Base-by-base conservation (phyloP, 2,329 filamentous ascomycete species). In the Colletotrichum sojae region DNA sequence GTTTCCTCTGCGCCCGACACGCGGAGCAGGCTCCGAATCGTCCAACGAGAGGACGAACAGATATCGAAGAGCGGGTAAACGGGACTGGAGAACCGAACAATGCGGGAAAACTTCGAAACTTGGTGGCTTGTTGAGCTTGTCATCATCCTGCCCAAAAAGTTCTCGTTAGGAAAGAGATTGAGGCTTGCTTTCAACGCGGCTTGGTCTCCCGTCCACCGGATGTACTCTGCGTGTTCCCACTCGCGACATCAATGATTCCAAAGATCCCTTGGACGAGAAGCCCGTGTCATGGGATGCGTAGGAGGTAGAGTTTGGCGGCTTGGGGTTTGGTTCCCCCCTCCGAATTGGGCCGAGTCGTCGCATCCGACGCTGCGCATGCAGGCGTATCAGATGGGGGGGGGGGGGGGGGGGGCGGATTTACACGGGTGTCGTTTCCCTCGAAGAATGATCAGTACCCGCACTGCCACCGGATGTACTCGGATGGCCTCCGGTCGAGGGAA, bases 1-100 rank as follows among this genome's bases (percentile, higher is more conserved):
- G n/a, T 49, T 20, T 15, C 27, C 46, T 15, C 36, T 46, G 15
- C 31, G 18, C 18, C 43, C 45, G 5, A 40, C 27, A 20, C 40
- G 48, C 65, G 65, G 65, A 68, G 61, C 36, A 20, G 53, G 54
- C 65, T 68, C 60, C 65, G 60, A 48, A 20, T 27, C 6, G 16
- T 51, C 39, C 46, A 57, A 22, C n/a, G 20, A 25, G 15, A 18
- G 45, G 25, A 4, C 27, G 48, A 20, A 25, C 27, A 16, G 4
- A 65, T 20, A 40, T 46, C 20, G 45, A 53, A 40, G 39, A 67
- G n/a, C 20, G 18, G 36, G 12, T 13, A 1, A 13, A 36, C 31
- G n/a, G 39, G 54, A 18, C 36, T 40, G 58, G 10, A 36, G 20
- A 1, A 61, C 10, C 13, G 20, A 20, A 22, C 49, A 43, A 43